Base-by-base conservation (phyloP, 1,284 basidiomycete genomes). In the Spongispora temasekensis region DNA sequence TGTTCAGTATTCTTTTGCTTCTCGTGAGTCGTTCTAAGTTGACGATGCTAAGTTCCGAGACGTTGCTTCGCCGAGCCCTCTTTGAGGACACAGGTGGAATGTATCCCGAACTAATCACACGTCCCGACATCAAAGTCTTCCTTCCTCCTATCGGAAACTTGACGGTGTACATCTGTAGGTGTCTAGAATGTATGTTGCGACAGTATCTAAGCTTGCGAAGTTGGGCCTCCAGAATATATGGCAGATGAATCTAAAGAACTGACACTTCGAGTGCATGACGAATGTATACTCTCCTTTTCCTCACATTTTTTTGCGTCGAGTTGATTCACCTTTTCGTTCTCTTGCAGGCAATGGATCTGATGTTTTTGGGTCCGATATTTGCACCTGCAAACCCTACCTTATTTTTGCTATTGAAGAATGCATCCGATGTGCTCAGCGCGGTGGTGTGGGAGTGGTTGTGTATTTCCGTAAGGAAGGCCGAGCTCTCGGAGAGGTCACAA, bases 1-100 rank as follows among this genome's bases (percentile, higher is more conserved):
- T 52, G 40, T 7, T 40, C 57, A 3, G 58, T 19, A 42, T 37
- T 28, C 44, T 40, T 40, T 30, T 42, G 55, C 28, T 21, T 53
- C 23, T 51, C 1, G 12, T 34, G 50, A 2, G 15, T 50, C 13
- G 17, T 58, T 34, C 54, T 65, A 31, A 58, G 17, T 21, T 52
- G 31, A 53, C 6, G 12, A 57, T 12, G 37, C 15, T 21, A 75
- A 92, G 91, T 55, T 91, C 93, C 0, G 97, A 98, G 75, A 85
- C 81, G 12, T 77, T 94, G 1, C 84, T 98, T 10, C 88, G 96
- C 34, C 83, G 96, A 23, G 91, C 94, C 0, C 81, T 98, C 32
- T 98, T 98, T 67, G 96, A 98, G 73, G 95, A 98, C 67, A 93
- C 91, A 0, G 95, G 95, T 68, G 95, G 95, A 70, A 96, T 96